Percentiles rank a stretch among this genome's conserved stretches.
These are phyloP conservation scores for Talaromyces sp. DNA, from an alignment of 2,329 filamentous ascomycete genomes.

Conservation along the genomic window DNA sequence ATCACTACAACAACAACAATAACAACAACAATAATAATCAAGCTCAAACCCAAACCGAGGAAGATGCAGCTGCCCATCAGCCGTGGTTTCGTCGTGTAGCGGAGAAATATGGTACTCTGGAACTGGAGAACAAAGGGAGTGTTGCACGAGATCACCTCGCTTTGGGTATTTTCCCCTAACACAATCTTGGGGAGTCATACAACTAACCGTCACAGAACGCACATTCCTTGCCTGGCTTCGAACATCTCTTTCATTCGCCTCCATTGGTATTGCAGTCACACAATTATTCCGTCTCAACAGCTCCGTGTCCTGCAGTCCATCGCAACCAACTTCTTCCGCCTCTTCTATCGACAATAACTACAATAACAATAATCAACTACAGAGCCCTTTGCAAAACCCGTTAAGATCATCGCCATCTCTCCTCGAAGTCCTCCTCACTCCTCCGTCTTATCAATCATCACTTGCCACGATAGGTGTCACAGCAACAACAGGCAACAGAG, in stretches of 20 bases:
- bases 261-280: slow-evolving; percentile 63
- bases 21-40: background rate
- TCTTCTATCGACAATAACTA: background rate
- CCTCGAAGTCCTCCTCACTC: slow-evolving; percentile 15
- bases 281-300: slow-evolving; percentile 65
- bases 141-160: slow-evolving; percentile 64
- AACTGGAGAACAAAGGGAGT: slow-evolving; percentile 64
- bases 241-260: slow-evolving; percentile 63
- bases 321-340: background rate
- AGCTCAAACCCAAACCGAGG: slow-evolving; percentile 8
- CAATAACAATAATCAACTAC: background rate
- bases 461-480: background rate
- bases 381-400: background rate
- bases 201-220: slow-evolving; percentile 47
- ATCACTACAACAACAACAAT: background rate
- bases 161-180: slow-evolving; percentile 44
- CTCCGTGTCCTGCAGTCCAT: slow-evolving; percentile 23
- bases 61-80: background rate
- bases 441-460: background rate
- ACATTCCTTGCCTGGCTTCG: slow-evolving; percentile 68
- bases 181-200: background rate
- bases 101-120: slow-evolving; percentile 60
- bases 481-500: slow-evolving; percentile 16
- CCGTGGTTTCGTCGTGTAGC: slow-evolving; percentile 49
- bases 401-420: slow-evolving; percentile 8